Evolutionary conservation across 768 basidiomycete species (phyloP).

Genomic region (Mycena amicta): DNA sequence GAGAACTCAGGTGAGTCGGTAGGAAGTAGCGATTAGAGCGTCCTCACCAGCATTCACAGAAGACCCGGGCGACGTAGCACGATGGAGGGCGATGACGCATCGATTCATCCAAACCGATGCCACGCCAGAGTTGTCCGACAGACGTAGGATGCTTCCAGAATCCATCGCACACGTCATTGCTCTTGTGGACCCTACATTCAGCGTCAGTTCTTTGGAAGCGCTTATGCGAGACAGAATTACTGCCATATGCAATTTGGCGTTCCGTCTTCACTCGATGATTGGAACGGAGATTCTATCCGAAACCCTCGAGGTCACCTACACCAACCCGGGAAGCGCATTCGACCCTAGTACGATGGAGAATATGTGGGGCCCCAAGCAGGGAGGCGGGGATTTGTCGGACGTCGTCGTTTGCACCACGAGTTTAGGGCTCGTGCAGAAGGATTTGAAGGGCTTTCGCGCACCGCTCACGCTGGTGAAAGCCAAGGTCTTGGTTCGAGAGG

Average conservation of each 20-base stretch:
- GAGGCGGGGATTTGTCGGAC: background rate
- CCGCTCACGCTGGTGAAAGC: background rate
- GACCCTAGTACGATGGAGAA: constrained; percentile 10
- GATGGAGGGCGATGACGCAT: background rate
- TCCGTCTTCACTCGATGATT: constrained; percentile 10
- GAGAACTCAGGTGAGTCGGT: too few relatives aligned
- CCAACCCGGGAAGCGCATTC: background rate
- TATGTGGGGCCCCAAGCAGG: background rate
- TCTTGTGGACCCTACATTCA: background rate
- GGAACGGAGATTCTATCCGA: constrained; percentile 7
- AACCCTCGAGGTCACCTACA: constrained; percentile 4
- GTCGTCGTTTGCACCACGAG: background rate
- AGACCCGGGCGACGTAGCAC: background rate
- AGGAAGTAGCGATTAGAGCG: too few relatives aligned
- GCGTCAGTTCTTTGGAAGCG: background rate
- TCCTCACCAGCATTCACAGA: background rate
- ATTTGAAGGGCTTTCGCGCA: background rate
- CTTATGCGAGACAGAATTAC: constrained; percentile 1
- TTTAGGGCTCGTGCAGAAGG: background rate
- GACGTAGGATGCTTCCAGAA: background rate
- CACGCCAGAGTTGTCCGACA: background rate
- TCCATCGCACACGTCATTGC: background rate
- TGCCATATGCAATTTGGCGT: background rate
- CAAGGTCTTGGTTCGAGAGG: background rate
- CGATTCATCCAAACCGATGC: background rate